Conservation (phyloP, 2,329 filamentous ascomycete species). For the Cladosporium sp. region DNA sequence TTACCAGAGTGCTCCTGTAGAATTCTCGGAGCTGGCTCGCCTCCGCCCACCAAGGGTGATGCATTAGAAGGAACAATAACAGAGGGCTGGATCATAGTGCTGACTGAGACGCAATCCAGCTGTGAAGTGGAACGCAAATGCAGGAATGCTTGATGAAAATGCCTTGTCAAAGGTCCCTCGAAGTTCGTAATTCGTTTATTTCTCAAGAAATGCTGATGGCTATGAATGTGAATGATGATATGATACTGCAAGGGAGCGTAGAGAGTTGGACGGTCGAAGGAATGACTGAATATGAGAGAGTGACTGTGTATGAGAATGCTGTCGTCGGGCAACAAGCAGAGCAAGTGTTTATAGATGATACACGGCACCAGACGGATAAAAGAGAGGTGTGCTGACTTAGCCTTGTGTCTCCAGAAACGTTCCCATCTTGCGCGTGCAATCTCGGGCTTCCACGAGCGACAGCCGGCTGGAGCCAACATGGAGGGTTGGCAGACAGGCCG, state of each 20-base stretch:
- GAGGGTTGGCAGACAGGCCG: constrained; percentile 12
- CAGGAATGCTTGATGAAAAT: constrained; percentile 23
- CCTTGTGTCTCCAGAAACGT: constrained; percentile 26
- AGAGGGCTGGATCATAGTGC: constrained; percentile 31
- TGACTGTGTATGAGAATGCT: constrained; percentile 19
- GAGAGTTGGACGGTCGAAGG: constrained; percentile 38
- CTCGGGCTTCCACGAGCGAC: constrained; percentile 18
- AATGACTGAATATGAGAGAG: constrained; percentile 39
- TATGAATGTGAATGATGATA: constrained; percentile 25
- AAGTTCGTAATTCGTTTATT: constrained; percentile 17
- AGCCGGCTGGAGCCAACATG: not conserved
- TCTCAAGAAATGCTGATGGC: constrained; percentile 6
- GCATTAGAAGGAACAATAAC: constrained; percentile 41
- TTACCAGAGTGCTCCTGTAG: constrained; percentile 42
- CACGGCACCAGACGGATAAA: constrained; percentile 16
- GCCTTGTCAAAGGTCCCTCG: constrained; percentile 14
- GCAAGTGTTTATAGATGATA: constrained; percentile 13
- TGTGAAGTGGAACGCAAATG: constrained; percentile 29
- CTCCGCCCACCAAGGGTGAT: constrained; percentile 31
- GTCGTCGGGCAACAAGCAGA: constrained; percentile 16
- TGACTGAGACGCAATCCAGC: constrained; percentile 14
- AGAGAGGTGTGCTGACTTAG: constrained; percentile 25
- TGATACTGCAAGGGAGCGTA: constrained; percentile 39
- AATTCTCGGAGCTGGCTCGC: constrained; percentile 26
- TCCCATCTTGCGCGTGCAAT: constrained; percentile 26